Base-by-base conservation (phyloP, 352 stramenopile species). In the Poterioochromonas sp. region DNA sequence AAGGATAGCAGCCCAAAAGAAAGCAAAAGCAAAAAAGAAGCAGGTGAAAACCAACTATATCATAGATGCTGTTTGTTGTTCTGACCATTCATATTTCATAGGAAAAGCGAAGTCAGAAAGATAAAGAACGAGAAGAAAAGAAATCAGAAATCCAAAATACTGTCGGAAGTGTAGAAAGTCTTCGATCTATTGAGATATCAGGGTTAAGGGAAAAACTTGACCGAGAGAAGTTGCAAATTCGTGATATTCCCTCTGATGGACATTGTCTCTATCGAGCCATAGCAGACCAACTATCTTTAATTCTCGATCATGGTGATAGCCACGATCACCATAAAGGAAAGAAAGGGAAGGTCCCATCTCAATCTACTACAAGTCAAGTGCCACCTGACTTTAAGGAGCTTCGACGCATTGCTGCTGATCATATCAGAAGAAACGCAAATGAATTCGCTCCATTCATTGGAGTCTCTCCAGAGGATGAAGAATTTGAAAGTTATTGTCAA, bases 241-340 rank as follows among this genome's bases (percentile, higher is more conserved):
- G 90, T 51, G 94, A 98, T 78, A 95, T 98, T n/a, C 86, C 89
- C 47, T 93, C 93, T 0, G 95, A 98, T 82, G 95, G 95, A 1
- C 88, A 98, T 86, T 98, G 95, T 84, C 90, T 98, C 83, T 98
- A 98, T 86, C 90, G 97, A 80, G 26, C 78, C 70, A 73, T 83
- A 12, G 60, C 41, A 32, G 40, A 79, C n/a, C 71, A 78, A 53
- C 41, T 79, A 26, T 22, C 11, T 11, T 51, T 2, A 51, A 12
- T 76, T 2, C 0, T 20, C 26, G 35, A 26, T 78, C 5, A 51
- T 32, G 15, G 15, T 80, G 41, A 15, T n/a, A 63, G 22, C n/a
- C n/a, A 8, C 8, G 39, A 53, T 80, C 0, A n/a, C n/a, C n/a
- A n/a, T n/a, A 15, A 26, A 26, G 47, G 47, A 58, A 26, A 15